These are phyloP conservation scores for Xylaria grammica DNA, from an alignment of 495 filamentous ascomycete species.

Conservation along the genomic window DNA sequence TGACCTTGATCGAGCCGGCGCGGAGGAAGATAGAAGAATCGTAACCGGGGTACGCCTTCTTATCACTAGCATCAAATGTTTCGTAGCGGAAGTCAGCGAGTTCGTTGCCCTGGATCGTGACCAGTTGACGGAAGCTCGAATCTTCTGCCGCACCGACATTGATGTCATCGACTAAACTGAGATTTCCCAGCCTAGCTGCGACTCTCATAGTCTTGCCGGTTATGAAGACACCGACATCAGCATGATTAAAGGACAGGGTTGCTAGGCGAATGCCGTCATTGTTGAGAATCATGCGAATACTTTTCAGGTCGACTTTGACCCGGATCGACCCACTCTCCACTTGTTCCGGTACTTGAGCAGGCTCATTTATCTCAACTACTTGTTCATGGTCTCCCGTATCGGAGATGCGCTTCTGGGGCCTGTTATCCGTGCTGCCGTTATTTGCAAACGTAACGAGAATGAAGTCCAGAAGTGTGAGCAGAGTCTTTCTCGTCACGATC, in stretches of 20 bases:
- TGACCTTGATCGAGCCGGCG: conserved; percentile 92
- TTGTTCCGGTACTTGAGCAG: conserved; percentile 38
- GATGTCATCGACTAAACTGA: conserved; percentile 90
- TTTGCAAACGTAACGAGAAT: conserved; percentile 92
- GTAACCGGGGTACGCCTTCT: conserved; percentile 84
- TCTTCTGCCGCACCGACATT: conserved; percentile 84
- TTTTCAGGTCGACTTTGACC: conserved; percentile 91
- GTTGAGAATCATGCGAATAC: conserved; percentile 93
- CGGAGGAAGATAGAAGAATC: conserved; percentile 87
- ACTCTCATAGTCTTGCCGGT: conserved; percentile 84
- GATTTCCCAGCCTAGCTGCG: conserved; percentile 81
- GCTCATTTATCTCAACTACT: conserved; percentile 36
- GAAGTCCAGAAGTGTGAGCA: conserved; percentile 95
- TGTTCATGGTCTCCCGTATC: conserved; percentile 46
- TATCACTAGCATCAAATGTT: conserved; percentile 79
- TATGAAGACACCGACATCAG: conserved; percentile 87
- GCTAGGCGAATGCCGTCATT: conserved; percentile 96
- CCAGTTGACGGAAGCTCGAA: conserved; percentile 82
- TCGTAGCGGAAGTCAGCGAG: conserved; percentile 98
- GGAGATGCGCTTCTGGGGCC: conserved; percentile 42
- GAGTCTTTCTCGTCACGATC: conserved; percentile 88
- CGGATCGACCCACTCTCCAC: conserved; percentile 51
- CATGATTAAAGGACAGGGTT: conserved; percentile 88
- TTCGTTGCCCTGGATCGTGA: conserved; percentile 93
- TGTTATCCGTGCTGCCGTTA: conserved; percentile 54